Base-by-base conservation (phyloP, 2,329 filamentous ascomycete species). In the Triangularia setosa region DNA sequence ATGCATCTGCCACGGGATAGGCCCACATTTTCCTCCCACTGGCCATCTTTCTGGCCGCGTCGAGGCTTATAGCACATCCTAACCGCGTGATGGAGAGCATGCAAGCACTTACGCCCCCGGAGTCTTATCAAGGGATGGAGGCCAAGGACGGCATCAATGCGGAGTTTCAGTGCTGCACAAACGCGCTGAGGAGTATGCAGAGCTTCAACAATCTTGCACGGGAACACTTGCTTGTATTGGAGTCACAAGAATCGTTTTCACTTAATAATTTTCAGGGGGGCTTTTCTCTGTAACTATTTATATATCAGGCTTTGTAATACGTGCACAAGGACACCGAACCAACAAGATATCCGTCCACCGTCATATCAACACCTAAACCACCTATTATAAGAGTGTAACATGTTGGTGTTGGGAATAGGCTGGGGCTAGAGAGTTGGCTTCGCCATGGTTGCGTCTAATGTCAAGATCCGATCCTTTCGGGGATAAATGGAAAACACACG, bases 11-110 rank as follows among this genome's bases (percentile, higher is more conserved):
- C 27, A 62, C 62, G 57, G 64, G 53, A 40, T 11, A 71, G 69
- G 69, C 70, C 35, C 68, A 70, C 59, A 70, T 69, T 18, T 71
- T 71, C 44, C 62, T 71, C 40, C 70, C 70, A 9, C 30, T 68
- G 5, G 56, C 69, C 52, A 62, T 70, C 16, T 68, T 40, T 12
- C 44, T 68, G 12, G 69, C 64, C 27, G 68, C 66, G 5, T 65
- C 65, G 11, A 64, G 62, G 2, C 60, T 70, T 23, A 53, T 61
- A 18, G 44, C 60, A 1, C 60, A 69, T 18, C 58, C 58, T 3
- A 54, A 57, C 40, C 16, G 52, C 11, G n/a, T 56, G 4, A 21
- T 63, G 48, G 18, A 62, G 54, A 52, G 11, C 53, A 21, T 53
- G 40, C 12, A 11, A 53, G 4, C 62, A 66, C 12, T 62, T 33